These are phyloP conservation scores for Colletotrichum liaoningense DNA, from an alignment of 2,329 filamentous ascomycete species.

Conservation along the genomic window DNA sequence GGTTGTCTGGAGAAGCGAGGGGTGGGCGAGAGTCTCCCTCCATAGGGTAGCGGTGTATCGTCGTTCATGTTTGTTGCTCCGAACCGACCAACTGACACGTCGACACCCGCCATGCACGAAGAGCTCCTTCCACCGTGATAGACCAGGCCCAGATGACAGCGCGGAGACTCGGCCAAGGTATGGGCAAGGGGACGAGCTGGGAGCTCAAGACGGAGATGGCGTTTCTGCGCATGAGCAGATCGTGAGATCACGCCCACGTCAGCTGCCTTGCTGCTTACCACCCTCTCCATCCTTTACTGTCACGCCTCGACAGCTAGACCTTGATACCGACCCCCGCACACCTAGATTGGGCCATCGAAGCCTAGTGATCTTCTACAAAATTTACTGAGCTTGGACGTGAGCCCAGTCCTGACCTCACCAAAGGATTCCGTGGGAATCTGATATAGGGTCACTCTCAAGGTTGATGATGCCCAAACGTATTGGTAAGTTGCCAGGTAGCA, in stretches of 20 bases:
- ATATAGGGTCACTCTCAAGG: background rate
- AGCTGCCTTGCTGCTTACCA: slow-evolving; percentile 31
- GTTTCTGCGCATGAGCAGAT: slow-evolving; percentile 6
- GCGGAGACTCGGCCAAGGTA: background rate
- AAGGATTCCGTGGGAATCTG: background rate
- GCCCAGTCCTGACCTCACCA: background rate
- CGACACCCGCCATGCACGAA: slow-evolving; percentile 9
- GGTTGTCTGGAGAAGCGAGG: slow-evolving; percentile 10
- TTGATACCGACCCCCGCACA: background rate
- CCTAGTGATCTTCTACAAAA: background rate
- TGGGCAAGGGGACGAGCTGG: background rate
- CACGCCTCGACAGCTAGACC: background rate
- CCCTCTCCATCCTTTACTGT: background rate
- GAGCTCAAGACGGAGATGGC: background rate
- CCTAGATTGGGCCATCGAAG: background rate
- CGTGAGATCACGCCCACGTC: slow-evolving; percentile 16
- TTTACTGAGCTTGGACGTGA: background rate
- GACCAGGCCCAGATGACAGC: background rate
- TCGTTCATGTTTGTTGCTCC: too few species aligned
- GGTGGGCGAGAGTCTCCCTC: background rate
- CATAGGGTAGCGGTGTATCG: background rate
- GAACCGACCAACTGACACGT: slow-evolving; percentile 1
- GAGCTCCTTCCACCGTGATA: background rate
- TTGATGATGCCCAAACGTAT: background rate
- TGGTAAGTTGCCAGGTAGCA: background rate